Evolutionary conservation across 306 rosid species (phyloP), one percentile per base, ranked within the genome.

Genomic region (Pueraria montana): DNA sequence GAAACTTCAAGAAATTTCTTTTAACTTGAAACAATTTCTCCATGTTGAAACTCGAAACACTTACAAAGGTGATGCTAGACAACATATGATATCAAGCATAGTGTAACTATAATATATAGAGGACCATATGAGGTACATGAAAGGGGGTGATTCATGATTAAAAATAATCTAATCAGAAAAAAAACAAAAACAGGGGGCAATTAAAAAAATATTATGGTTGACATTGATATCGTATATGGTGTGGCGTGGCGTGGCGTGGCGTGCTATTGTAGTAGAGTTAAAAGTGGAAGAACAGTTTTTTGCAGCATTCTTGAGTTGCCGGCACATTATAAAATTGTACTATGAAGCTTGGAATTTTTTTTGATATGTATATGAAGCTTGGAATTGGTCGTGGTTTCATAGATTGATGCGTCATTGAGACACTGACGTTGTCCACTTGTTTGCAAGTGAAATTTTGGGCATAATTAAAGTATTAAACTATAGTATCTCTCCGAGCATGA

Each of bases 161-260:
- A 3, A 18, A 42, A 27, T 76, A 24, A 49, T 3, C 21, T 38
- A 20, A 53, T 38, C 0, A 24, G 11, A 8, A 18, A 23, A 50
- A 50, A 27, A 34, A 40, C 3, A 45, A 58, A 46, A 55, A 14
- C 3, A 4, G 38, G n/a, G 58, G 14, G 45, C 1, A n/a, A 77
- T 46, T 87, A 36, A 80, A 84, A 50, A 80, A 84, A 11, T 26
- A 77, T 11, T 80, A 80, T 84, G 36, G 87, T 84, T 87, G 87
- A 77, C 85, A 20, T 76, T 71, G 78, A 53, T 72, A 32, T 14
- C 21, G 23, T 30, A 30, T 0, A 26, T 20, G 32, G 32, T 3
- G 3, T 27, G 38, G 63, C 9, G 63, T 30, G 80, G 58, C 9
- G 63, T 30, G 80, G 58, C 70, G 77, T 76, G 83, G 76, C 72